Evolutionary conservation across 495 filamentous ascomycete species (phyloP).

Genomic region (Pseudomonodictys pantanalensis): DNA sequence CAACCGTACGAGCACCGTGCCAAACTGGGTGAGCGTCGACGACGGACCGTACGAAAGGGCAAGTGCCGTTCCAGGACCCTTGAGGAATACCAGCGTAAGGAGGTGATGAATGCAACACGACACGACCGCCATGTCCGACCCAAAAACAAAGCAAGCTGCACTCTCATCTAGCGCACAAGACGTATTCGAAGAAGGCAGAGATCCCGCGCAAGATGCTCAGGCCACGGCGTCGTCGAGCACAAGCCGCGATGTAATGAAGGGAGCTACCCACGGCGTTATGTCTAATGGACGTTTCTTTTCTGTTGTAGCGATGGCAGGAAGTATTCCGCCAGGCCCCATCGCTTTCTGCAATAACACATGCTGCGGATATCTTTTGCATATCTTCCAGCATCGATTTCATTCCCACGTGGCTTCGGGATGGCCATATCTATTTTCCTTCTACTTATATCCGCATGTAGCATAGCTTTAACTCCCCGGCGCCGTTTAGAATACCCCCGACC

Average conservation of each 20-base stretch:
- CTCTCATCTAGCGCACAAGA: background rate
- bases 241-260: conserved; percentile 10
- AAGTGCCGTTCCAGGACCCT: conserved; percentile 11
- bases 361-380: background rate
- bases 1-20: conserved; percentile 21
- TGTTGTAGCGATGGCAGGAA: conserved; percentile 9
- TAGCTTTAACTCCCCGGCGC: background rate
- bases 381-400: background rate
- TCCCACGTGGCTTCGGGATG: background rate
- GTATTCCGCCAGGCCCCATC: conserved; percentile 8
- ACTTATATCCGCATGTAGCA: background rate
- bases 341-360: background rate
- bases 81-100: conserved; percentile 16
- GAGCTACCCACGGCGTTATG: conserved; percentile 1
- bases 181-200: background rate
- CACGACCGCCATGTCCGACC: background rate
- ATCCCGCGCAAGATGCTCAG: background rate
- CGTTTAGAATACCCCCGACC: conserved; percentile 4
- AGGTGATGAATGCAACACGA: conserved; percentile 2
- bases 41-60: conserved; percentile 18
- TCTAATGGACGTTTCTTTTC: background rate
- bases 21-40: conserved; percentile 28
- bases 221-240: background rate
- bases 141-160: background rate
- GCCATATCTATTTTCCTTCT: background rate